A percentile compares a stretch with the other conserved stretches of the same genome.
These are phyloP conservation scores for Pezicula rhizophila DNA, from an alignment of 2,329 filamentous ascomycete species.

Conservation along the genomic window DNA sequence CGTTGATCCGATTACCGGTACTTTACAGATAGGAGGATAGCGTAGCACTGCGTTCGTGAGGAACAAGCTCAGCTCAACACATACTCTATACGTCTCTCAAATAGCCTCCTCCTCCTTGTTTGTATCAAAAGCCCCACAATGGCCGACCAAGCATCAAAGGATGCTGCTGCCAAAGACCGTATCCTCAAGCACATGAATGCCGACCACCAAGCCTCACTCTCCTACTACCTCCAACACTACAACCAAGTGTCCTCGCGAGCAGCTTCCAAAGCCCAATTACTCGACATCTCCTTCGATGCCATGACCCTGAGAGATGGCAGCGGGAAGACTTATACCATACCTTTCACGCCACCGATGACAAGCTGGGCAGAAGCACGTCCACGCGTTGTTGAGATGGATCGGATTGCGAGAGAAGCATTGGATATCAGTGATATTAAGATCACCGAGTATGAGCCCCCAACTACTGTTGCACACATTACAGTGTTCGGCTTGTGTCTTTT, in stretches of 20 bases:
- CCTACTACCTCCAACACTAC: slow-evolving; percentile 73
- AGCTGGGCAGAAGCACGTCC: slow-evolving; percentile 61
- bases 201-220: slow-evolving; percentile 70
- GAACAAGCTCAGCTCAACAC: no score
- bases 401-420: slow-evolving; percentile 51
- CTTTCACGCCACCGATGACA: slow-evolving; percentile 65
- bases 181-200: slow-evolving; percentile 83
- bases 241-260: slow-evolving; percentile 47
- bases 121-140: background rate
- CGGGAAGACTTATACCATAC: slow-evolving; percentile 44
- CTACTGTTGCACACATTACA: slow-evolving; percentile 36
- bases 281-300: slow-evolving; percentile 56
- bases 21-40: no score
- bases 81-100: no score
- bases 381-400: slow-evolving; percentile 68
- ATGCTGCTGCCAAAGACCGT: slow-evolving; percentile 47
- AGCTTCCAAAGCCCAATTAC: slow-evolving; percentile 53
- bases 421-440: slow-evolving; percentile 43
- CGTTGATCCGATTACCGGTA: no score
- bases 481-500: slow-evolving; percentile 49
- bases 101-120: no score
- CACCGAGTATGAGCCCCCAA: slow-evolving; percentile 30
- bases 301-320: slow-evolving; percentile 54
- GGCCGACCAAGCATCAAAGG: slow-evolving; percentile 19
- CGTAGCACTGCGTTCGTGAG: no score